These are phyloP conservation scores for Zelopaecilomyces penicillatus DNA, from an alignment of 2,329 filamentous ascomycete species.

Conservation along the genomic window DNA sequence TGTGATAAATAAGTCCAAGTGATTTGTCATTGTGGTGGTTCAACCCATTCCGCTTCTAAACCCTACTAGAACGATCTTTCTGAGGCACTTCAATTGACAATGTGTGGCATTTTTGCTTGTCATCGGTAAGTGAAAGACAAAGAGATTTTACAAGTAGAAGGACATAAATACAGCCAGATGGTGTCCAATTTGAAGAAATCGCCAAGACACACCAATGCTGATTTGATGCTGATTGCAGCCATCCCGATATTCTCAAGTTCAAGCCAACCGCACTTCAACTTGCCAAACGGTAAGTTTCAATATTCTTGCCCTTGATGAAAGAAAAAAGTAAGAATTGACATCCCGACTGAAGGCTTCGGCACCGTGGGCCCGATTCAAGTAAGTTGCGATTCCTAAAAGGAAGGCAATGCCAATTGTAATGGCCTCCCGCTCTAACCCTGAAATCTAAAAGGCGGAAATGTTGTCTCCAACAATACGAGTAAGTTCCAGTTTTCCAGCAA, in stretches of 20 bases:
- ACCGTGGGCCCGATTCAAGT: slow-evolving; percentile 98
- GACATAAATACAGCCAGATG: too few species aligned
- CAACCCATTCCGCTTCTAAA: too few species aligned
- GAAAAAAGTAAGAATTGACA: slow-evolving; percentile 8
- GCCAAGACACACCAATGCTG: too few species aligned
- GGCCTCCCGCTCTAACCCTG: slow-evolving; percentile 42
- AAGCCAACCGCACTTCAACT: slow-evolving; percentile 91
- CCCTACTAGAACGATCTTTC: too few species aligned
- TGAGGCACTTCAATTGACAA: slow-evolving; percentile 24
- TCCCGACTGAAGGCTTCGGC: slow-evolving; percentile 67
- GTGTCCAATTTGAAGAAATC: neutral
- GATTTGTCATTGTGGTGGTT: too few species aligned
- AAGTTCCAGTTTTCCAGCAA: slow-evolving; percentile 28
- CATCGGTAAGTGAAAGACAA: slow-evolving; percentile 60
- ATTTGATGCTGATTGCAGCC: slow-evolving; percentile 36
- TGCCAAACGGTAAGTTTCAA: slow-evolving; percentile 72
- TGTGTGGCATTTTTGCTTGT: slow-evolving; percentile 98
- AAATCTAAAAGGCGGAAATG: slow-evolving; percentile 86
- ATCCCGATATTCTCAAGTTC: slow-evolving; percentile 92
- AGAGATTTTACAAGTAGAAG: too few species aligned
- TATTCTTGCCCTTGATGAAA: neutral
- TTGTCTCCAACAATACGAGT: slow-evolving; percentile 88
- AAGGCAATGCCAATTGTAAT: neutral
- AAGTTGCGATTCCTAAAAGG: slow-evolving; percentile 38
- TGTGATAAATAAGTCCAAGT: too few species aligned